A percentile compares a stretch with the other conserved stretches of the same genome.
Conservation (phyloP, 768 basidiomycete species). For the Mycena latifolia region DNA sequence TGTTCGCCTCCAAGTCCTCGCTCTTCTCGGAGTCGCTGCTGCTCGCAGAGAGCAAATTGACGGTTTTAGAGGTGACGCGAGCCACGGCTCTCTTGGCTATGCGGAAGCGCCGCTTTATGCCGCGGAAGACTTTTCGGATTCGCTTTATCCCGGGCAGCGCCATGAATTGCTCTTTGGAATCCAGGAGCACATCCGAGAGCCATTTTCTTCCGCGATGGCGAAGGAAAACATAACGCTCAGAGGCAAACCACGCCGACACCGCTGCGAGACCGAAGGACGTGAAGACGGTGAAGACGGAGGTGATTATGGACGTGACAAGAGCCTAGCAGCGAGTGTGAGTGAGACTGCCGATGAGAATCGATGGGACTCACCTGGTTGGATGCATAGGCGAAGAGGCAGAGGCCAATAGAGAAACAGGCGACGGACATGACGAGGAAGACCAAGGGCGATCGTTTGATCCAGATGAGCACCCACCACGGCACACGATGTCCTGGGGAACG, state of each 20-base stretch:
- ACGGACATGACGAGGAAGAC: constrained; percentile 89
- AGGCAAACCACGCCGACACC: constrained; percentile 81
- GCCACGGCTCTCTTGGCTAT: constrained; percentile 34
- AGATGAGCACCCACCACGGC: constrained; percentile 88
- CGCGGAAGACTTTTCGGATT: constrained; percentile 29
- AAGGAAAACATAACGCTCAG: constrained; percentile 74
- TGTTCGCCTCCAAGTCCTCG: constrained; percentile 46
- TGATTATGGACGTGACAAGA: constrained; percentile 73
- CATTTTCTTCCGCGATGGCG: constrained; percentile 76
- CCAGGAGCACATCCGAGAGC: constrained; percentile 72
- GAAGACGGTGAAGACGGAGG: constrained; percentile 81
- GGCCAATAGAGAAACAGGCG: constrained; percentile 83
- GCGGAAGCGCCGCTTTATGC: constrained; percentile 34
- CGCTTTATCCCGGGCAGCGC: constrained; percentile 44
- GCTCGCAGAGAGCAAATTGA: constrained; percentile 38
- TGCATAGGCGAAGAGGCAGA: constrained; percentile 83
- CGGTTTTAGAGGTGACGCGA: constrained; percentile 41
- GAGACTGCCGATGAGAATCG: not conserved
- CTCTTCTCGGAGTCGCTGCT: constrained; percentile 42
- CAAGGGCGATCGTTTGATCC: constrained; percentile 88
- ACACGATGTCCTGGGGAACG: constrained; percentile 82
- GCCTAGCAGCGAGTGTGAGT: constrained; percentile 52
- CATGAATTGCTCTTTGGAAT: constrained; percentile 54
- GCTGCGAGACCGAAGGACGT: constrained; percentile 79
- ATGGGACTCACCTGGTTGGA: constrained; percentile 67